These are phyloP conservation scores for Ustilago hordei DNA, from an alignment of 1,284 basidiomycete genomes.

Conservation along the genomic window DNA sequence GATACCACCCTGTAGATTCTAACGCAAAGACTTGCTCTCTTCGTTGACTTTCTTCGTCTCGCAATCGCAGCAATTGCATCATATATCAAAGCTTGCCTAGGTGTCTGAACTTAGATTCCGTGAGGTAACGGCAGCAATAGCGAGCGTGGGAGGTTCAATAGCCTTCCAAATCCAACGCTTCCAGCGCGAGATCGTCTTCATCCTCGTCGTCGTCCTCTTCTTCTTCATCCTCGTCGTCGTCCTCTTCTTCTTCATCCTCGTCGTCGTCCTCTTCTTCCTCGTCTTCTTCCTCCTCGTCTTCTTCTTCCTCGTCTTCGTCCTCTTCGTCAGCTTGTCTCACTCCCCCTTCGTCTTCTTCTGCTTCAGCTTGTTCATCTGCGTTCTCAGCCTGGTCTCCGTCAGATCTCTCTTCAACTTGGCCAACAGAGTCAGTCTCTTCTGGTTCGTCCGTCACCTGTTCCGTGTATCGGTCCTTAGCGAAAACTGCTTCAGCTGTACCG, in stretches of 20 bases:
- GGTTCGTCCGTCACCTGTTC: conserved; percentile 1
- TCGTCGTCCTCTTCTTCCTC: not conserved
- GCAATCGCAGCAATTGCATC: conserved; percentile 5
- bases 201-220: conserved; percentile 71
- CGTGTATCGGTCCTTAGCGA: not conserved
- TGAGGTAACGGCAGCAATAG: not conserved
- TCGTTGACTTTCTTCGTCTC: not conserved
- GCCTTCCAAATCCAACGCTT: conserved; percentile 86
- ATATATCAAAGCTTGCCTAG: not conserved
- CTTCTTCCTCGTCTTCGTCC: conserved; percentile 4
- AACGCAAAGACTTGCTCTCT: not conserved
- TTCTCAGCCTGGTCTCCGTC: not conserved
- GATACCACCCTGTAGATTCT: conserved; percentile 10
- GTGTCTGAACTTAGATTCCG: not conserved
- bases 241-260: not conserved
- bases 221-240: conserved; percentile 15
- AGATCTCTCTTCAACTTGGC: not conserved
- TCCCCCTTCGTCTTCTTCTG: not conserved
- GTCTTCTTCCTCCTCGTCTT: not conserved
- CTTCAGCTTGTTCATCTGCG: not conserved
- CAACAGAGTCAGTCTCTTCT: not conserved
- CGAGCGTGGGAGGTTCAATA: conserved; percentile 18
- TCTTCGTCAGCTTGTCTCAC: not conserved
- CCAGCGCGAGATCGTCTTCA: conserved; percentile 97
- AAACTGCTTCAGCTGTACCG: not conserved